Percentiles rank a stretch among this genome's conserved stretches.
phyloP scores from a whole-genome alignment of 1,139 yeast species.

The Blastobotrys arbuscula region DNA sequence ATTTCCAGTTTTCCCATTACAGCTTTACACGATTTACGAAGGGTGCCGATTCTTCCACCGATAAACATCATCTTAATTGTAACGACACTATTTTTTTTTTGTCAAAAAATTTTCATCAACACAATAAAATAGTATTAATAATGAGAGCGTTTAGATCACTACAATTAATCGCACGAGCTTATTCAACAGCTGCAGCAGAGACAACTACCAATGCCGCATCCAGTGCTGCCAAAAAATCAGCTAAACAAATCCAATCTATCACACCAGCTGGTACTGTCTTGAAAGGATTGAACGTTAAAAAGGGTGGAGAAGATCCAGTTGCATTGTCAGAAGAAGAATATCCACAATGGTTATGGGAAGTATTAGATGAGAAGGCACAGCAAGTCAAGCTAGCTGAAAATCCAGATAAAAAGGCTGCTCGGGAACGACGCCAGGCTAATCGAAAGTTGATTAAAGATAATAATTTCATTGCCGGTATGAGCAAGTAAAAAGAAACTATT shows the following conservation, averaged over 20 bases:
- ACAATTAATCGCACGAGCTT: neutral
- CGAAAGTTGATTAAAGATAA: conserved; percentile 67
- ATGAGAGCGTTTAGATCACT: conserved; percentile 2
- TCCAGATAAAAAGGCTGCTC: conserved; percentile 63
- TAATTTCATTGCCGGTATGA: conserved; percentile 50
- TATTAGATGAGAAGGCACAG: conserved; percentile 59
- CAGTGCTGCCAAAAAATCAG: neutral
- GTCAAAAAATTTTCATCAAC: neutral
- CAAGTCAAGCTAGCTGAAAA: conserved; percentile 51
- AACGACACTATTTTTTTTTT: neutral
- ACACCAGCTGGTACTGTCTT: conserved; percentile 74
- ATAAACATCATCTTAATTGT: too few relatives aligned
- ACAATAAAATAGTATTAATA: conserved; percentile 2
- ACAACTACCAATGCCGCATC: conserved; percentile 15
- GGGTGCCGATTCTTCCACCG: too few relatives aligned
- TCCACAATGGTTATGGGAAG: conserved; percentile 95
- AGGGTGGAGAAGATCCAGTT: conserved; percentile 80
- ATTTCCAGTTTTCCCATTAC: neutral
- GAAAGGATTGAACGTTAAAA: conserved; percentile 65
- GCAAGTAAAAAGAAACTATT: conserved; percentile 17
- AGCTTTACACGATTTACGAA: too few relatives aligned
- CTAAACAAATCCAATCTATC: conserved; percentile 33
- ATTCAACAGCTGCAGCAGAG: conserved; percentile 5
- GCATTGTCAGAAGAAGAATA: conserved; percentile 85
- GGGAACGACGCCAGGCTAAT: conserved; percentile 60